Conservation (phyloP, 139 green algal genomes). For the Chlamydomonas incerta region DNA sequence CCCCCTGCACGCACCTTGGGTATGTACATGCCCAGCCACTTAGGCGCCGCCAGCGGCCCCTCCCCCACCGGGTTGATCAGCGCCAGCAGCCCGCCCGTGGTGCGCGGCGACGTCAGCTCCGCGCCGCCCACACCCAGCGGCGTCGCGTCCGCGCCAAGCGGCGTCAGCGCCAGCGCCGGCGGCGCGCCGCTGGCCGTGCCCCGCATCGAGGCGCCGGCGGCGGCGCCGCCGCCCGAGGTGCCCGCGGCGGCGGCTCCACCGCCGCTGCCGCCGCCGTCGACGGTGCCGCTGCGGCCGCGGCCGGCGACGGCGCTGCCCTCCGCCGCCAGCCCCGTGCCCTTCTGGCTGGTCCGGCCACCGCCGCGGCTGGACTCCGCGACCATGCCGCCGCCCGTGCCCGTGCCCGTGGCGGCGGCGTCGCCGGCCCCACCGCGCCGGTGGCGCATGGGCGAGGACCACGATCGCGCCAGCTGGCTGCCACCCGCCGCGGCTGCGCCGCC, state of each 20-base stretch:
- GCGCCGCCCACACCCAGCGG: background rate
- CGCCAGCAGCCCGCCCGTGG: background rate
- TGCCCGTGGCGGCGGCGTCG: background rate
- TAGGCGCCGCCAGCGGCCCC: background rate
- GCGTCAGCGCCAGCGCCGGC: too few relatives aligned
- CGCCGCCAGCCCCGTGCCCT: too few relatives aligned
- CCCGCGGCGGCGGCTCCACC: too few relatives aligned
- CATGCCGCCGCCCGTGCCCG: too few relatives aligned
- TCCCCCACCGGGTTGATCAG: background rate
- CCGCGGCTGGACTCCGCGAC: too few relatives aligned
- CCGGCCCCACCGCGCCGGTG: background rate
- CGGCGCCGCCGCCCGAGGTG: too few relatives aligned
- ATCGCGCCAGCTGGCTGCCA: background rate
- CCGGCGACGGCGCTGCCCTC: too few relatives aligned
- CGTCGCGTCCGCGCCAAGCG: background rate
- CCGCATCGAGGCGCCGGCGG: too few relatives aligned
- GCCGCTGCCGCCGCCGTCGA: too few relatives aligned
- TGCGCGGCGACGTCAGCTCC: background rate
- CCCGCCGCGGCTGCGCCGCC: background rate
- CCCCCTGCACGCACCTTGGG: background rate
- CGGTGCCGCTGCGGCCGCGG: too few relatives aligned
- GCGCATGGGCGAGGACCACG: background rate
- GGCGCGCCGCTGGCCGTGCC: too few relatives aligned
- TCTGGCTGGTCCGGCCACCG: too few relatives aligned
- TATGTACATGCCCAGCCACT: constrained; percentile 19